A percentile compares a stretch with the other conserved stretches of the same genome.
Conservation (phyloP, 768 basidiomycete species). For the Nevesoporus exiguus region DNA sequence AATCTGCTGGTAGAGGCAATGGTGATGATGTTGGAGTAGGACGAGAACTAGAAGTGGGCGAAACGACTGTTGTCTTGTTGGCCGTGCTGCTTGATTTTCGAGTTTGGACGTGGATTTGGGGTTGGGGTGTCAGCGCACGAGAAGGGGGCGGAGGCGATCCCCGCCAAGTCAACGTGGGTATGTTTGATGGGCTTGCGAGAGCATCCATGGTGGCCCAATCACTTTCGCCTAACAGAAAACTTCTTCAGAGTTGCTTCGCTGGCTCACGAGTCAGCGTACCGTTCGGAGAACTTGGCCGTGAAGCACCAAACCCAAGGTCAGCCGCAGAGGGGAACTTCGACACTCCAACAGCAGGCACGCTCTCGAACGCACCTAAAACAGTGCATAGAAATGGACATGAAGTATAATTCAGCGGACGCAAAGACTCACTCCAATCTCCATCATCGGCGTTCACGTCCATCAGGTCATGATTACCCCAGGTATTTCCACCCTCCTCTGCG, state of each 20-base stretch:
- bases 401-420: not conserved
- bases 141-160: constrained; percentile 15
- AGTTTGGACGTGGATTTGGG: constrained; percentile 1
- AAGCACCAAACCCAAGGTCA: constrained; percentile 27
- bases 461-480: constrained; percentile 76
- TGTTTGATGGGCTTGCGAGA: constrained; percentile 1
- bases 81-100: constrained; percentile 1
- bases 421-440: constrained; percentile 33
- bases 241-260: not conserved
- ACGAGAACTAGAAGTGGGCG: constrained; percentile 16
- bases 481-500: constrained; percentile 36
- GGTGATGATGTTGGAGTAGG: constrained; percentile 29
- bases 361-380: constrained; percentile 70
- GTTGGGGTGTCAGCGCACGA: constrained; percentile 23
- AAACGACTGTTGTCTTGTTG: constrained; percentile 1
- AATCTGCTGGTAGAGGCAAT: constrained; percentile 6
- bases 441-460: constrained; percentile 93
- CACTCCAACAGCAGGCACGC: constrained; percentile 36
- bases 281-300: constrained; percentile 8
- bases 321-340: constrained; percentile 23
- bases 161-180: constrained; percentile 11
- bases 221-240: constrained; percentile 2
- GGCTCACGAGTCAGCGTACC: constrained; percentile 5
- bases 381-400: not conserved
- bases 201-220: constrained; percentile 25